These are phyloP conservation scores for Domatiomyces catenatus DNA, from an alignment of 2,329 filamentous ascomycete species.

Conservation along the genomic window DNA sequence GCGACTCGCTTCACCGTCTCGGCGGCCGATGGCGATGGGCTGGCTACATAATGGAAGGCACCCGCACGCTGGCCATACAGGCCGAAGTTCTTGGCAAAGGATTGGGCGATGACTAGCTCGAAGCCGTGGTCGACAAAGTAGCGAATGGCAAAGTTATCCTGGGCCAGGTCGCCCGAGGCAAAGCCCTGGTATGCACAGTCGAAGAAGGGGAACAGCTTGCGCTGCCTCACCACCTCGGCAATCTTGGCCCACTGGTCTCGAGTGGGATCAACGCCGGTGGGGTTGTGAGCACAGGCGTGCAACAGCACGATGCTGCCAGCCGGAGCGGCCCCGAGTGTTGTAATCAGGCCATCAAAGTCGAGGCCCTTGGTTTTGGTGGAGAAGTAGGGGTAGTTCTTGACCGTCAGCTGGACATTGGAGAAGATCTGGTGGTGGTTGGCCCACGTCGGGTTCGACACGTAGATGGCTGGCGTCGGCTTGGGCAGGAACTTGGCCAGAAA, in stretches of 20 bases:
- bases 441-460: conserved; percentile 93
- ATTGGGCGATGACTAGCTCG: conserved; percentile 43
- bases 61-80: conserved; percentile 93
- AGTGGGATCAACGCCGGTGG: conserved; percentile 89
- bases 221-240: conserved; percentile 57
- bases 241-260: conserved; percentile 89
- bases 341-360: conserved; percentile 79
- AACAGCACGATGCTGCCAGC: conserved; percentile 74
- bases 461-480: conserved; percentile 53
- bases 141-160: conserved; percentile 81
- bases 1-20: conserved; percentile 50
- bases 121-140: conserved; percentile 93
- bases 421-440: conserved; percentile 99
- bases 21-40: conserved; percentile 51
- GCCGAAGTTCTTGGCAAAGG: conserved; percentile 54
- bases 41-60: conserved; percentile 84
- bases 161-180: conserved; percentile 71
- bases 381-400: conserved; percentile 88
- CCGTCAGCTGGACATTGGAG: conserved; percentile 64
- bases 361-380: conserved; percentile 74
- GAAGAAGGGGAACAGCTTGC: conserved; percentile 92
- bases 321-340: conserved; percentile 53
- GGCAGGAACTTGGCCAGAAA: conserved; percentile 89
- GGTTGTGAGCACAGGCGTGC: conserved; percentile 95
- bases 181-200: conserved; percentile 97